Evolutionary conservation across 2,329 filamentous ascomycete species (phyloP).

Genomic region (Diplodia seriata): DNA sequence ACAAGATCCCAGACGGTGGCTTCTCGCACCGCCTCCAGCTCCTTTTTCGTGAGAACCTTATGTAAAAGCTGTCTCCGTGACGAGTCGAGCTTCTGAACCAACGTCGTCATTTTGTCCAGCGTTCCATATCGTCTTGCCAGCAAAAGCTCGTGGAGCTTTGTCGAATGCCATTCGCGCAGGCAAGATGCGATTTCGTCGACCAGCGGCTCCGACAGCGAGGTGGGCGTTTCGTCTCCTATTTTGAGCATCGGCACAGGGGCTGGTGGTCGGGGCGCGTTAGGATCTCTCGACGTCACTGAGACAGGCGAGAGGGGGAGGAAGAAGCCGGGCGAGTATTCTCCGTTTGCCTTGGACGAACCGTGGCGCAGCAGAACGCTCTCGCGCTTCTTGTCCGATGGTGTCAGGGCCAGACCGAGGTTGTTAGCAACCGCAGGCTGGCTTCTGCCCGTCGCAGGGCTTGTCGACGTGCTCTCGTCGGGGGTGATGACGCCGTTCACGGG

Average conservation of each 20-base stretch:
- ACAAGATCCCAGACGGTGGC: constrained; percentile 96
- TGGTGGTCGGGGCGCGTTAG: constrained; percentile 75
- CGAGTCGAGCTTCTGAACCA: constrained; percentile 84
- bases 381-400: constrained; percentile 43
- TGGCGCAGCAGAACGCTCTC: constrained; percentile 38
- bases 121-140: constrained; percentile 81
- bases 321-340: constrained; percentile 49
- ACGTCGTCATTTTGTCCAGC: constrained; percentile 78
- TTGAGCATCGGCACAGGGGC: constrained; percentile 97
- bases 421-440: constrained; percentile 35
- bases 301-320: constrained; percentile 49
- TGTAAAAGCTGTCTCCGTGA: constrained; percentile 89
- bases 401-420: constrained; percentile 39
- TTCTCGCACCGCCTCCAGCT: constrained; percentile 81
- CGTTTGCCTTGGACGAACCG: constrained; percentile 49
- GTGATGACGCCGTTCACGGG: constrained; percentile 48
- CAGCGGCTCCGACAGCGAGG: constrained; percentile 84
- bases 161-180: constrained; percentile 96
- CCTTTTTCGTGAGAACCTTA: constrained; percentile 86
- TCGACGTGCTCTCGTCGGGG: constrained; percentile 47
- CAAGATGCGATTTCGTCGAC: constrained; percentile 98
- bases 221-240: constrained; percentile 95
- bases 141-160: constrained; percentile 90
- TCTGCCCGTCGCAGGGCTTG: constrained; percentile 40
- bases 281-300: constrained; percentile 62